Base-by-base conservation (phyloP, 2,329 filamentous ascomycete species). In the Fusarium sp. region DNA sequence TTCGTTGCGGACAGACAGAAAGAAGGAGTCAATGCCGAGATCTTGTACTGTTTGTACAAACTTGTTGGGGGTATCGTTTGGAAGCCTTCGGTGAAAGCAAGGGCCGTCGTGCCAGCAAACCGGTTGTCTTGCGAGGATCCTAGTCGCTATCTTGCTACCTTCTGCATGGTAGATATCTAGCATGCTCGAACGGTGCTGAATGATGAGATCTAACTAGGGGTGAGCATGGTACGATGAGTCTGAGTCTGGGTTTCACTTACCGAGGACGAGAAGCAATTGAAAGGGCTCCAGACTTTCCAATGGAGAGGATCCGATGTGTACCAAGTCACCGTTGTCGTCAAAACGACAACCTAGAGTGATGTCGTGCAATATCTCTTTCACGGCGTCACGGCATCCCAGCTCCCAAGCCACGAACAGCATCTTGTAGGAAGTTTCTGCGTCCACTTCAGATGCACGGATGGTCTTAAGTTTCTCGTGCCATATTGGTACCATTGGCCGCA, bases 361-460 rank as follows among this genome's bases (percentile, higher is more conserved):
- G 4, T 20, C 18, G 15, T 15, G n/a, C 10, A 46, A 20, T 18
- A 60, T 61, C 8, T 57, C 26, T 16, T 48, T 12, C 3, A 48
- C 57, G 15, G 26, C 33, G 23, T 18, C 8, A 5, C 24, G 21
- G 26, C 28, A 42, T 12, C 57, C 57, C 10, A 61, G 29, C 24
- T 49, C 57, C 52, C 57, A 61, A 18, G 53, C 43, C 13, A 49
- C 28, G 18, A 61, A 61, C 15, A 61, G 23, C 9, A n/a, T 48
- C 28, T 49, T 43, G 3, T 21, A 35, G 12, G 35, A 33, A n/a
- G n/a, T 15, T 12, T 16, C 11, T 59, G 18, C 13, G 29, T 23
- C 26, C 35, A 16, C 20, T 20, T 16, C n/a, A n/a, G 28, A 15
- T 33, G n/a, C 29, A 7, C 8, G 26, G 21, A 23, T 23, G 20